phyloP scores from a whole-genome alignment of 2,329 filamentous ascomycete genomes.

The Exophiala phaeomuriformis region DNA sequence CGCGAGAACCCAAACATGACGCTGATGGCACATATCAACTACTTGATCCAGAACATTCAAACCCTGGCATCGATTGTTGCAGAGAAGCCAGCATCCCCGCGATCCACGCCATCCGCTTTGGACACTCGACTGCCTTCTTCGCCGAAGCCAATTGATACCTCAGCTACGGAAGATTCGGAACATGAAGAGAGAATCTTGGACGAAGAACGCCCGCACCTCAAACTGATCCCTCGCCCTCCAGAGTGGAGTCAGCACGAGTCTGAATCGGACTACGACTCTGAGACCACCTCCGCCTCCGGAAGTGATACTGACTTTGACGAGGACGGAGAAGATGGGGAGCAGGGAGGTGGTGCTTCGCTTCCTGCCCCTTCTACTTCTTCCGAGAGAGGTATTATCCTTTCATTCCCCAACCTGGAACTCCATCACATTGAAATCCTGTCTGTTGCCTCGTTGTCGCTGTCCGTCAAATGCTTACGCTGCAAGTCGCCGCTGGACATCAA shows the following conservation, averaged over 20 bases:
- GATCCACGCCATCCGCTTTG: background rate
- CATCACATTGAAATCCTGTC: slow-evolving; percentile 71
- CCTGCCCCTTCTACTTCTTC: slow-evolving; percentile 24
- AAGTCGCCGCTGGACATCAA: slow-evolving; percentile 65
- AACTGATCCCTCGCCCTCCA: slow-evolving; percentile 65
- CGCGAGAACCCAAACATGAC: slow-evolving; percentile 53
- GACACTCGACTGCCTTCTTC: background rate
- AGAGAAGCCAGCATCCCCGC: slow-evolving; percentile 21
- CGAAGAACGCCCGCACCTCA: slow-evolving; percentile 55
- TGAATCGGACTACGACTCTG: slow-evolving; percentile 34
- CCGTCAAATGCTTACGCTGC: slow-evolving; percentile 71
- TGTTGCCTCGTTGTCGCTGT: slow-evolving; percentile 58
- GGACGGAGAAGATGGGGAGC: slow-evolving; percentile 32
- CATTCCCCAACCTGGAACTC: slow-evolving; percentile 69
- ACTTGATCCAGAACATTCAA: slow-evolving; percentile 64
- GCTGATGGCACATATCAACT: slow-evolving; percentile 68
- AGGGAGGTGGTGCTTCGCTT: slow-evolving; percentile 36
- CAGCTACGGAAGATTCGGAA: background rate
- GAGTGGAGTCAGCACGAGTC: slow-evolving; percentile 55
- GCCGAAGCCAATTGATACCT: background rate
- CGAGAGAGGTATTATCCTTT: slow-evolving; percentile 60
- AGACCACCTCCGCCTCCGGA: slow-evolving; percentile 39
- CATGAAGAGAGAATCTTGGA: slow-evolving; percentile 10
- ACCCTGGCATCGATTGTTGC: slow-evolving; percentile 53
- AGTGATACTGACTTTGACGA: slow-evolving; percentile 37